Conservation (phyloP, 2,329 filamentous ascomycete genomes). For the Rhynchosporium graminicola region DNA sequence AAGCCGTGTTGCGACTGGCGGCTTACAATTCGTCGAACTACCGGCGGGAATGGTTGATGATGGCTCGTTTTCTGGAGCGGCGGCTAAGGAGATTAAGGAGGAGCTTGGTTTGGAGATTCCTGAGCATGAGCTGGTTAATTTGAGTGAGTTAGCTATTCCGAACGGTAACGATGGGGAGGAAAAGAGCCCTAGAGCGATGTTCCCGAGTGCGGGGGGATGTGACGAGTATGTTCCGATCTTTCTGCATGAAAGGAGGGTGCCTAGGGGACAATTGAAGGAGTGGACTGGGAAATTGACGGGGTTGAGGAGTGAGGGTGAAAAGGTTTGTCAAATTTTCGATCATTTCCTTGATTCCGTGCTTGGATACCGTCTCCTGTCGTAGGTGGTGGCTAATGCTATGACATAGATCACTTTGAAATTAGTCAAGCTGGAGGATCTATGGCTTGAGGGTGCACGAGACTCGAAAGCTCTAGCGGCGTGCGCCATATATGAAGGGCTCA, state of each 20-base stretch:
- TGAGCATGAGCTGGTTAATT: slow-evolving; percentile 50
- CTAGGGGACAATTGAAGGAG: slow-evolving; percentile 50
- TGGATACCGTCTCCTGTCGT: too few species aligned
- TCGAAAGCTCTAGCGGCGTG: slow-evolving; percentile 60
- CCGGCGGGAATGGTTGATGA: slow-evolving; percentile 22
- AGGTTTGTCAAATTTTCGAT: slow-evolving; percentile 24
- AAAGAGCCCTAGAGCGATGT: slow-evolving; percentile 52
- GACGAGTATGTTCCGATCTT: slow-evolving; percentile 63
- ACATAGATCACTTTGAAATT: slow-evolving; percentile 58
- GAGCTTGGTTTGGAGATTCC: slow-evolving; percentile 58
- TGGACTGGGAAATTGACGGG: slow-evolving; percentile 62
- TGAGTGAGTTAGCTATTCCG: slow-evolving; percentile 57
- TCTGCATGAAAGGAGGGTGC: slow-evolving; percentile 55
- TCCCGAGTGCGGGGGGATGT: slow-evolving; percentile 59
- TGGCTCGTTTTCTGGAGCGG: slow-evolving; percentile 52
- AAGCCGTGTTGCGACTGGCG: slow-evolving; percentile 14
- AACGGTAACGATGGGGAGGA: slow-evolving; percentile 42
- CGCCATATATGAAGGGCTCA: slow-evolving; percentile 59
- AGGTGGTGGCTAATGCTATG: too few species aligned
- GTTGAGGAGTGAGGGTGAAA: slow-evolving; percentile 58
- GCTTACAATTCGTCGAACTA: slow-evolving; percentile 19
- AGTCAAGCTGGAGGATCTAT: slow-evolving; percentile 57
- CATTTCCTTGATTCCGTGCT: too few species aligned
- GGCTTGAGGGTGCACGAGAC: slow-evolving; percentile 58
- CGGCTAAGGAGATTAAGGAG: slow-evolving; percentile 61